Base-by-base conservation (phyloP, 305 asterid genomes). In the Caryopteris hybrid region DNA sequence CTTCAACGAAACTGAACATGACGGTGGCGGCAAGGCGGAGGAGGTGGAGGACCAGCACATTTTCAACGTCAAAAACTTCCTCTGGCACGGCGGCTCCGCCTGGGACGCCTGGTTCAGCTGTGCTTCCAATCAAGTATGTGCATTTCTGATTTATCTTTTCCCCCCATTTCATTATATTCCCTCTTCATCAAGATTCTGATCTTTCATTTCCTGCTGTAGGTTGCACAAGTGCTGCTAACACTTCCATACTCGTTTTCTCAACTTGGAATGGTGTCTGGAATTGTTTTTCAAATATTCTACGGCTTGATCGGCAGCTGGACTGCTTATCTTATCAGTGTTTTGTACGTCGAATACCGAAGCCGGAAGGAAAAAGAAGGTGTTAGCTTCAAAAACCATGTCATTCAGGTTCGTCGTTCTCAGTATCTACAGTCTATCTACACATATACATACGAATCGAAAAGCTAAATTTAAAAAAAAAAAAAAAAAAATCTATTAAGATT, bases 91-190 rank as follows among this genome's bases (percentile, higher is more conserved):
- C 46, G 98, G 98, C 71, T 87, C 98, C 68, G 84, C 80, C 70
- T 92, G 85, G 85, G 96, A 92, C 63, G 98, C 98, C 72, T 92
- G 98, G 98, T 92, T 92, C 77, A 91, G 96, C 34, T 91, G 96
- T 47, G 82, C 98, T 25, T 91, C 98, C 36, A 91, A 91, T 78
- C 98, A 91, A 77, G 96, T 91, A 66, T 1, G 2, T 27, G 16
- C 55, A n/a, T n/a, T n/a, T n/a, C n/a, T n/a, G n/a, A n/a, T n/a
- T n/a, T n/a, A n/a, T n/a, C n/a, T n/a, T n/a, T n/a, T n/a, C n/a
- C n/a, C n/a, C n/a, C n/a, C n/a, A n/a, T n/a, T n/a, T n/a, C n/a
- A n/a, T n/a, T n/a, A n/a, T n/a, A n/a, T n/a, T n/a, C n/a, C n/a
- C n/a, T n/a, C n/a, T 31, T 46, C 12, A 45, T 47, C 48, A 66